phyloP scores from a whole-genome alignment of 2,329 filamentous ascomycete species.

The Dactylella cylindrospora region DNA sequence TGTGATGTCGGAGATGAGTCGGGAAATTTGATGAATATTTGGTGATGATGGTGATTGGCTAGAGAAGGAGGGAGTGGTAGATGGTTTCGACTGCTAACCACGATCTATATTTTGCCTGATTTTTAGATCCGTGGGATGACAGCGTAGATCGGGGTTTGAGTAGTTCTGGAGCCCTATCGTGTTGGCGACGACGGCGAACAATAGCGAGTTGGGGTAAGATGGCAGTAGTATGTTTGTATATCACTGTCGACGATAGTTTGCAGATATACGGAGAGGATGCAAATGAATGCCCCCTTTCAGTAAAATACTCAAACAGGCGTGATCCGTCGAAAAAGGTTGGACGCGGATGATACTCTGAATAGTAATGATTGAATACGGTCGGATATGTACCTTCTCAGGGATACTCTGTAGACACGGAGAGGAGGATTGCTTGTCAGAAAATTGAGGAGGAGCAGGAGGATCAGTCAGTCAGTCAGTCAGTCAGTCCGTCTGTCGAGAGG shows the following conservation, averaged over 20 bases:
- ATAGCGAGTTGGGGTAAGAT: too few species aligned
- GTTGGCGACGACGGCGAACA: too few species aligned
- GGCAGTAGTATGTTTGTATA: too few species aligned
- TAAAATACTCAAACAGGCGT: slow-evolving; percentile 13
- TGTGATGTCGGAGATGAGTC: not conserved
- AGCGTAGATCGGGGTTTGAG: too few species aligned
- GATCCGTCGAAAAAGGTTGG: slow-evolving; percentile 4
- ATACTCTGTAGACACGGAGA: not conserved
- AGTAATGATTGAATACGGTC: not conserved
- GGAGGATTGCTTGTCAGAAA: not conserved
- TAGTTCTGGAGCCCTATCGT: too few species aligned
- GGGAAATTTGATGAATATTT: not conserved
- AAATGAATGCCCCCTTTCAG: slow-evolving; percentile 35
- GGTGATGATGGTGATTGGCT: slow-evolving; percentile 4
- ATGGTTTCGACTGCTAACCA: too few species aligned
- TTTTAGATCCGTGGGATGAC: too few species aligned
- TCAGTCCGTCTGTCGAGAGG: not conserved
- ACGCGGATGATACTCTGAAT: too few species aligned
- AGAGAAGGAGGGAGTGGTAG: not conserved
- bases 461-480: not conserved
- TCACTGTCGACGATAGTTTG: not conserved
- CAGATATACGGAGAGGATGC: slow-evolving; percentile 3
- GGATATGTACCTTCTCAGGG: not conserved
- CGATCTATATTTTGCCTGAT: too few species aligned
- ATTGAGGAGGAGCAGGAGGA: slow-evolving; percentile 5